Evolutionary conservation across 2,329 filamentous ascomycete species (phyloP).

Genomic region (Pestalotiopsis sp.): DNA sequence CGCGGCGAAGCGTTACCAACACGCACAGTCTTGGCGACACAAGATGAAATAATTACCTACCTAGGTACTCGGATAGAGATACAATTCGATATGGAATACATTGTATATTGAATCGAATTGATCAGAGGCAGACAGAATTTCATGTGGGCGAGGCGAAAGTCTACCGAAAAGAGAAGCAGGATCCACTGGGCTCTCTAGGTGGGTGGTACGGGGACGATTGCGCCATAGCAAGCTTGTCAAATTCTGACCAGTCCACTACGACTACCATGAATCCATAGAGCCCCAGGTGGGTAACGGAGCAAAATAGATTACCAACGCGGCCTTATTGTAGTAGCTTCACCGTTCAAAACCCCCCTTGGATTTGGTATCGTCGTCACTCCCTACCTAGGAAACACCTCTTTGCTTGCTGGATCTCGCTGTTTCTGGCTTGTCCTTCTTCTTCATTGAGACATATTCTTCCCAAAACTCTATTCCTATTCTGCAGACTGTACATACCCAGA

Average conservation of each 20-base stretch:
- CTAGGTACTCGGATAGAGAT: not conserved
- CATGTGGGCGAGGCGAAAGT: not conserved
- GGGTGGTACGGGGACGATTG: conserved; percentile 25
- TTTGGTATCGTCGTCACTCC: not conserved
- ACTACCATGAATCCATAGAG: not conserved
- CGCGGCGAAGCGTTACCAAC: not conserved
- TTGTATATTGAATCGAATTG: not conserved
- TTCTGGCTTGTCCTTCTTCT: not conserved
- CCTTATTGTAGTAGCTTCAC: conserved; percentile 1
- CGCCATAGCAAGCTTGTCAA: conserved; percentile 25
- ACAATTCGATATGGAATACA: not conserved
- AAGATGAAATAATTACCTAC: not conserved
- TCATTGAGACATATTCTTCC: not conserved
- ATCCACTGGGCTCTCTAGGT: conserved; percentile 14
- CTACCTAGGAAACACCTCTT: not conserved
- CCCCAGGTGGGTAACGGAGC: conserved; percentile 1
- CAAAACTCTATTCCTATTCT: not conserved
- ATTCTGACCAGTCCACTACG: conserved; percentile 16
- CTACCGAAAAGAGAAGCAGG: not conserved
- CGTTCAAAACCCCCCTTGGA: not conserved
- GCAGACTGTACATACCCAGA: not conserved
- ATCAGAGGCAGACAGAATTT: not conserved
- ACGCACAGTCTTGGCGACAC: not conserved
- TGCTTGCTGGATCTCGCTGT: not conserved
- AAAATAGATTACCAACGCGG: conserved; percentile 7